Evolutionary conservation across 2,329 filamentous ascomycete genomes (phyloP).

Genomic region (Monilinia vaccinii-corymbosi): DNA sequence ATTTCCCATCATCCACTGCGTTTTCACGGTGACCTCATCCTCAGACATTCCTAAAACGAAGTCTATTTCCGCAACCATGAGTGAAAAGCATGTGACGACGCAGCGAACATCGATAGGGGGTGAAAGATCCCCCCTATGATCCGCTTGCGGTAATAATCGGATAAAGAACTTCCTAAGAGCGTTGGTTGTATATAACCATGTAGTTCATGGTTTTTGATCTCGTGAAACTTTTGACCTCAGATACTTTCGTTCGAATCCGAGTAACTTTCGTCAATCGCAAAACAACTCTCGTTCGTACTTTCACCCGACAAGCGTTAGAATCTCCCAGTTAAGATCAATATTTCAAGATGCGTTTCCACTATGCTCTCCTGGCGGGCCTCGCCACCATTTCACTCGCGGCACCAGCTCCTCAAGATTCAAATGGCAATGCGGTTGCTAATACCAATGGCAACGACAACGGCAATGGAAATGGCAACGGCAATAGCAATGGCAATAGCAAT

Average conservation of each 20-base stretch:
- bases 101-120: not conserved
- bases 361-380: not conserved
- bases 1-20: not conserved
- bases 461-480: not conserved
- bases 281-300: not conserved
- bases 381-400: not conserved
- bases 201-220: not conserved
- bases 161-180: not conserved
- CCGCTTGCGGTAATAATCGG: not conserved
- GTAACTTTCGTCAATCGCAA: not conserved
- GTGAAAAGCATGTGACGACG: not conserved
- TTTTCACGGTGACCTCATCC: not conserved
- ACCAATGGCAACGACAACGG: not conserved
- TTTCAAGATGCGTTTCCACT: conserved; percentile 1
- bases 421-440: not conserved
- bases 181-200: conserved; percentile 7
- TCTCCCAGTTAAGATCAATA: not conserved
- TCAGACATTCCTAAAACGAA: not conserved
- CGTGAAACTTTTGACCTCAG: not conserved
- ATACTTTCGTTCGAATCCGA: not conserved
- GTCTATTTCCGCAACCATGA: not conserved
- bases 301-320: not conserved
- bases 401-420: not conserved
- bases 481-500: not conserved
- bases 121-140: not conserved